Conservation (phyloP, 805 yeast species). For the Candida parachauliodes region DNA sequence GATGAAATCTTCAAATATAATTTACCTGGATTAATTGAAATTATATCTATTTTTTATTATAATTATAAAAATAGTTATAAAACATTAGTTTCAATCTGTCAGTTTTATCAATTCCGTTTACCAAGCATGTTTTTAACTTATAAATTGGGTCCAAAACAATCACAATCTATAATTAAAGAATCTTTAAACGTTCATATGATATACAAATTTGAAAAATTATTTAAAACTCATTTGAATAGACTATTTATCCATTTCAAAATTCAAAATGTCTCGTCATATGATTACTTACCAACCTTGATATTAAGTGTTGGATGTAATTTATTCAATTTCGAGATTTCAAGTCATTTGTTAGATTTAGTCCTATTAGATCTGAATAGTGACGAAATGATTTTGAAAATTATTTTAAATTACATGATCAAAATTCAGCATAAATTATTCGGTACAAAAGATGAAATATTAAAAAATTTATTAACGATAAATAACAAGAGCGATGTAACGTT, state of each 20-base stretch:
- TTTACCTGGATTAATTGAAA: slow-evolving; percentile 30
- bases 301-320: slow-evolving; percentile 44
- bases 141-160: slow-evolving; percentile 7
- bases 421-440: slow-evolving; percentile 51
- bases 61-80: slow-evolving; percentile 29
- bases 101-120: slow-evolving; percentile 32
- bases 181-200: slow-evolving; percentile 8
- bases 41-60: slow-evolving; percentile 42
- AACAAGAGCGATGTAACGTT: not conserved
- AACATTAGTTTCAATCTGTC: slow-evolving; percentile 38
- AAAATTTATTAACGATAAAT: slow-evolving; percentile 15
- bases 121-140: slow-evolving; percentile 13
- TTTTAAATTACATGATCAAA: slow-evolving; percentile 49
- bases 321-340: slow-evolving; percentile 43
- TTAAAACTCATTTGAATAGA: slow-evolving; percentile 39
- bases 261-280: slow-evolving; percentile 37
- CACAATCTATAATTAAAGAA: slow-evolving; percentile 4
- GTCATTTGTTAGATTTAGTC: slow-evolving; percentile 54
- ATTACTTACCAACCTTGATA: slow-evolving; percentile 40
- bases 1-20: slow-evolving; percentile 19
- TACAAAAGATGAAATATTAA: slow-evolving; percentile 42
- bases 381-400: slow-evolving; percentile 47
- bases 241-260: slow-evolving; percentile 49
- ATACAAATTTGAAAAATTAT: slow-evolving; percentile 44
- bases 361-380: slow-evolving; percentile 63